Evolutionary conservation across 2,329 filamentous ascomycete genomes (phyloP), one percentile per base, ranked within the genome.

Genomic region (Botrytis byssoidea): DNA sequence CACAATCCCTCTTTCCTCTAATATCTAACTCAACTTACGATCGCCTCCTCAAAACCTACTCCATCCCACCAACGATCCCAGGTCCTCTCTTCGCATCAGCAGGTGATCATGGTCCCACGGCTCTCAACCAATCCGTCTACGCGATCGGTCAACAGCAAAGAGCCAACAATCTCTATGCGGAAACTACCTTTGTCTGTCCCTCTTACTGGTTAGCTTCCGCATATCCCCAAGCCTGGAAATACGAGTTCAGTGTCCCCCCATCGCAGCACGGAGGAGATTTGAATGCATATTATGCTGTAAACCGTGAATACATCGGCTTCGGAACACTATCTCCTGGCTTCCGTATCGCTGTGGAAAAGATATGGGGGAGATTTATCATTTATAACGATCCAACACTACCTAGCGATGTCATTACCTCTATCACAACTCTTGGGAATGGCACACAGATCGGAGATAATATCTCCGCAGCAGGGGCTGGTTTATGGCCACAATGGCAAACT

Each of bases 151-250:
- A 86, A 71, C 86, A 88, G 74, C 85, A 88, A 74, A 83, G 84
- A 18, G 86, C 85, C 16, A 80, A 83, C 37, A 74, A 74, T 42
- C 57, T 74, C 1, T 74, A 74, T 51, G 60, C 73, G 8, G 86
- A 89, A 80, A 83, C 84, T 1, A 87, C 85, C 0, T 88, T 88
- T 71, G 82, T 86, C 20, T 88, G 87, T 77, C 84, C 86, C 0
- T 83, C 84, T 0, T 88, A 88, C 79, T 88, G 85, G 86, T 79
- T 87, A 59, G 83, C 84, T 2, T 81, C 83, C 44, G 85, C 85
- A 0, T 88, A 69, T n/a, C 22, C 64, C 2, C 40, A 79, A 40
- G 75, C 81, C 40, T 86, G 82, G 80, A 84, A 84, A 73, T 86
- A 86, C 73, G 84, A 86, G 74, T 85, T 82, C 77, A 82, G 81